Evolutionary conservation across 2,329 filamentous ascomycete genomes (phyloP), one percentile per base, ranked within the genome.

Genomic region (Epichloe amarillans): DNA sequence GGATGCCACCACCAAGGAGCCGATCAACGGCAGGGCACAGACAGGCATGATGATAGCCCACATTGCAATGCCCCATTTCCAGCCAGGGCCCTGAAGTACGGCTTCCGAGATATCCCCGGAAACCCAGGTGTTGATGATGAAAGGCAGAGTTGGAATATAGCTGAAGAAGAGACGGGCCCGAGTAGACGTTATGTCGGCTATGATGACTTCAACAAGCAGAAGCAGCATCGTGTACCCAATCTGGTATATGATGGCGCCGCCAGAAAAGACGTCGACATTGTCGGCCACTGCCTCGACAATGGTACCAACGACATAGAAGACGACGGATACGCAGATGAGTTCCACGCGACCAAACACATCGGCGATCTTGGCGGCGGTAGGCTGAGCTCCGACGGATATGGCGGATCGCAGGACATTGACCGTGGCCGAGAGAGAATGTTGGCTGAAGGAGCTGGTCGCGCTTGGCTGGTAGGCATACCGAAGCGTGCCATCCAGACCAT

Each of bases 11-110:
- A 76, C 66, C 55, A 85, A 70, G 12, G 84, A 66, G 14, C 70
- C 59, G 37, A 77, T 75, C 19, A 87, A 69, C 0, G 84, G 84
- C 17, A 80, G 53, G 33, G 76, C 77, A 45, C 83, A 73, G 39
- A 75, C 65, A 1, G 83, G 82, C 5, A 80, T 69, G 53, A 87
- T 72, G 56, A 88, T 82, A 39, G 77, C 72, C 65, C 83, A 87
- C 56, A 75, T 72, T 41, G 81, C 83, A 58, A 82, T 86, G 1
- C 74, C 82, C 83, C 83, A 87, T 39, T 80, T 74, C 76, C 79
- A 86, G 45, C 48, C 50, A 17, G 49, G 50, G 5, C 50, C 46
- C 2, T 51, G 17, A 2, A 53, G 42, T 54, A 84, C 77, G 0
- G 69, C 68, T 17, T 75, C 66, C 0, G 78, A 77, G 52, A 83